Evolutionary conservation across 2,329 filamentous ascomycete genomes (phyloP).

Genomic region (Fusarium annulatum): DNA sequence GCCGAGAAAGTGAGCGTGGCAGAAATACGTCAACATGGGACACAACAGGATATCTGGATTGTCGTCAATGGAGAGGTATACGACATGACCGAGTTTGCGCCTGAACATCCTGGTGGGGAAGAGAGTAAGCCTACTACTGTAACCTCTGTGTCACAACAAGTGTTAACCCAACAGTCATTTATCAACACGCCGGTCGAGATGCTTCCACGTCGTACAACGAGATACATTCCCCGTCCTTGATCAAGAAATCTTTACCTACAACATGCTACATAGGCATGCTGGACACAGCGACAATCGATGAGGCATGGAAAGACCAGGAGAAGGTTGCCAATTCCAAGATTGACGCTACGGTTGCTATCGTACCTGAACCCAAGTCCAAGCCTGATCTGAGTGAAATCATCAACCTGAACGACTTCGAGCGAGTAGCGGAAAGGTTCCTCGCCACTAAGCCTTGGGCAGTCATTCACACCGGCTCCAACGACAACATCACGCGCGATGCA

Average conservation of each 20-base stretch:
- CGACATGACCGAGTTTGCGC: background rate
- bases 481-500: background rate
- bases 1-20: background rate
- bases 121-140: background rate
- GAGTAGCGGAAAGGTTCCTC: background rate
- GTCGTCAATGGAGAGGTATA: background rate
- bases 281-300: background rate
- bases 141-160: background rate
- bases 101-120: background rate
- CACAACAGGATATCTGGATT: background rate
- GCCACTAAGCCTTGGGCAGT: background rate
- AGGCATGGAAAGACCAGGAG: background rate
- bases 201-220: background rate
- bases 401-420: background rate
- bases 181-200: background rate
- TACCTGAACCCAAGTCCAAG: background rate
- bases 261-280: background rate
- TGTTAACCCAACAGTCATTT: background rate
- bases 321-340: too few relatives aligned
- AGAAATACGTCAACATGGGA: background rate
- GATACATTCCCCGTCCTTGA: background rate
- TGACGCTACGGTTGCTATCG: accelerated
- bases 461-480: background rate
- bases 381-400: background rate
- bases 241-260: background rate